A percentile compares a stretch with the other conserved stretches of the same genome.
Evolutionary conservation across 2,329 filamentous ascomycete species (phyloP).

Genomic region (Venturia asperata): DNA sequence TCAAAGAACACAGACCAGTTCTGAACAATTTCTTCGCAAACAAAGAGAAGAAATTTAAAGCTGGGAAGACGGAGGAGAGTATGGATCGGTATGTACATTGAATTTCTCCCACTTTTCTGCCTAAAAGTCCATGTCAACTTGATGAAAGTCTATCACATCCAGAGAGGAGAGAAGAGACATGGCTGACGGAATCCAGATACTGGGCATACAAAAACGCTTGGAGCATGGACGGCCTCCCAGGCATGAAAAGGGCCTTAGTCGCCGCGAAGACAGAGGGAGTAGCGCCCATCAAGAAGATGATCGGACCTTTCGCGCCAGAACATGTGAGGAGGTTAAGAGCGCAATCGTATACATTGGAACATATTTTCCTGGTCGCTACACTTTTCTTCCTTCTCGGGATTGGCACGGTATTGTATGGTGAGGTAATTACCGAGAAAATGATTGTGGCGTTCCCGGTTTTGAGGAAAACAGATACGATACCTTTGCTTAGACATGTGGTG

Average conservation of each 20-base stretch:
- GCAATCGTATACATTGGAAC: conserved; percentile 4
- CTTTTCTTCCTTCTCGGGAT: conserved; percentile 11
- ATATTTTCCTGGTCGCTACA: neutral
- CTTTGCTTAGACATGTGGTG: neutral
- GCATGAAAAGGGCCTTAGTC: conserved; percentile 35
- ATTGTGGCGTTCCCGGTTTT: neutral
- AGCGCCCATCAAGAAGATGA: conserved; percentile 39
- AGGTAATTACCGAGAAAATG: neutral
- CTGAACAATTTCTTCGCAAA: conserved; percentile 36
- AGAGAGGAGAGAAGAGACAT: conserved; percentile 17
- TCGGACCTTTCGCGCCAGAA: conserved; percentile 30
- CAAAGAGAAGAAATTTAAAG: conserved; percentile 31
- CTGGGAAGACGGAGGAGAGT: conserved; percentile 33
- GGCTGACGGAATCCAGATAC: conserved; percentile 28
- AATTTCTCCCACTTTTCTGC: neutral
- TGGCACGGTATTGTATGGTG: neutral
- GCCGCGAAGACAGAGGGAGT: conserved; percentile 33
- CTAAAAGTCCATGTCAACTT: no score
- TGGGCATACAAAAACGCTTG: conserved; percentile 40
- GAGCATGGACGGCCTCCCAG: conserved; percentile 40
- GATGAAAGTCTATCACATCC: neutral
- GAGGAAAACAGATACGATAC: neutral
- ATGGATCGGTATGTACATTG: conserved; percentile 31
- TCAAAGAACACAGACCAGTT: conserved; percentile 34
- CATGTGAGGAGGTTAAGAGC: neutral